phyloP scores from a whole-genome alignment of 106 monocot genomes.

The Dioscorea zingiberensis region DNA sequence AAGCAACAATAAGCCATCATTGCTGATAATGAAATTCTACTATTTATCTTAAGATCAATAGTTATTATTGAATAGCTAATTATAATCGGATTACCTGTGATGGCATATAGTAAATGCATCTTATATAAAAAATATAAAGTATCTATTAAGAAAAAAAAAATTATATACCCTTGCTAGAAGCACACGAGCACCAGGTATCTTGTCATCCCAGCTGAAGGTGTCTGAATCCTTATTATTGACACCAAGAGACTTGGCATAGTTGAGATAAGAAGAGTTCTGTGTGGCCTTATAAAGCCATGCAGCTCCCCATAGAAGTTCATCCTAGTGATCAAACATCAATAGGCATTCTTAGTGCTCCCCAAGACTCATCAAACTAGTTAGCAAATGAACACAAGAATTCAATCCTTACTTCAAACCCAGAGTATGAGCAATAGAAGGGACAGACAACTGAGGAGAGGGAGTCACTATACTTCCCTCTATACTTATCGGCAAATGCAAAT shows the following conservation, averaged over 20 bases:
- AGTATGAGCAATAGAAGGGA: slow-evolving; percentile 48
- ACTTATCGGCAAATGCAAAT: slow-evolving; percentile 36
- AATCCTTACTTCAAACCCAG: slow-evolving; percentile 26
- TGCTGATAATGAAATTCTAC: too few species aligned
- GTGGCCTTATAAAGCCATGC: slow-evolving; percentile 73
- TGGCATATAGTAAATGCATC: too few species aligned
- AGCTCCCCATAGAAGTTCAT: slow-evolving; percentile 74
- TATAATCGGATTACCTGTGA: too few species aligned
- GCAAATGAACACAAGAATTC: neutral
- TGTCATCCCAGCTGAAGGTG: slow-evolving; percentile 56
- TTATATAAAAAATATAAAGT: too few species aligned
- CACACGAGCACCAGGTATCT: slow-evolving; percentile 30
- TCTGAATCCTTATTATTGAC: slow-evolving; percentile 20
- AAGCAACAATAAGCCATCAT: too few species aligned
- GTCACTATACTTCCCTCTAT: slow-evolving; percentile 41
- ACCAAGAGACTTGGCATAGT: slow-evolving; percentile 19
- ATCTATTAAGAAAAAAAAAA: too few species aligned
- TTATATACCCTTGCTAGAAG: slow-evolving; percentile 37
- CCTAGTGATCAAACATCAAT: slow-evolving; percentile 21
- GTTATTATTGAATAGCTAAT: too few species aligned
- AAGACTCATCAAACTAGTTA: neutral
- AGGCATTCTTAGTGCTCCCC: neutral
- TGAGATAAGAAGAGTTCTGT: slow-evolving; percentile 28
- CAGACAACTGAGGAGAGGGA: slow-evolving; percentile 21
- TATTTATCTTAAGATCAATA: too few species aligned